Evolutionary conservation across 495 filamentous ascomycete genomes (phyloP), one percentile per base, ranked within the genome.

Genomic region (Hypoxylon crocopeplum): DNA sequence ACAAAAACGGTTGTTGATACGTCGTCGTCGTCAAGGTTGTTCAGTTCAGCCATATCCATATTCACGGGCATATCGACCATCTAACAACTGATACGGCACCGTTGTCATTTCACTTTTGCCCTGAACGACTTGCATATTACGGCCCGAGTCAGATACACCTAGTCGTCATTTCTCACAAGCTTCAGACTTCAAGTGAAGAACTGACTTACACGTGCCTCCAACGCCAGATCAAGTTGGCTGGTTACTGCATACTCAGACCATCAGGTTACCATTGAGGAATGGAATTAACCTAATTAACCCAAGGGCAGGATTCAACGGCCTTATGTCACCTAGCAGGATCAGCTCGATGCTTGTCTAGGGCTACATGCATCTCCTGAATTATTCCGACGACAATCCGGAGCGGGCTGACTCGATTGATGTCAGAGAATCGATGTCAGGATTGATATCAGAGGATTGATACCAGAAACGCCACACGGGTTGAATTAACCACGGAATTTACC

Each of bases 131-230:
- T 45, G 29, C 36, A 63, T 57, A 63, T 48, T 37, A 58, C 53
- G 59, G 59, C 41, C 59, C 59, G 59, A 63, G 59, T 53, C 41
- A 29, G 34, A 48, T 48, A 53, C 48, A 49, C 53, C 37, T 36
- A 3, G 44, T 46, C 44, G 21, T 49, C 20, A 30, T 48, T 30
- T 36, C 15, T 25, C 6, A 45, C 22, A 5, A 21, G 36, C 59
- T 53, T 48, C 22, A 5, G 16, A 29, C 59, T 53, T 48, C 37
- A 11, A 53, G 36, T 15, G 41, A 54, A 56, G 37, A 52, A 15
- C 40, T 21, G 38, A 21, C 53, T 38, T 34, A 48, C 53, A 53
- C 53, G 53, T 54, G 48, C 42, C 22, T 48, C 27, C n/a, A 62
- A n/a, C 51, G 34, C 29, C 30, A 37, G 52, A 51, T 40, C 34